Conservation (phyloP, 2,329 filamentous ascomycete species). For the Aspergillus udagawae region DNA sequence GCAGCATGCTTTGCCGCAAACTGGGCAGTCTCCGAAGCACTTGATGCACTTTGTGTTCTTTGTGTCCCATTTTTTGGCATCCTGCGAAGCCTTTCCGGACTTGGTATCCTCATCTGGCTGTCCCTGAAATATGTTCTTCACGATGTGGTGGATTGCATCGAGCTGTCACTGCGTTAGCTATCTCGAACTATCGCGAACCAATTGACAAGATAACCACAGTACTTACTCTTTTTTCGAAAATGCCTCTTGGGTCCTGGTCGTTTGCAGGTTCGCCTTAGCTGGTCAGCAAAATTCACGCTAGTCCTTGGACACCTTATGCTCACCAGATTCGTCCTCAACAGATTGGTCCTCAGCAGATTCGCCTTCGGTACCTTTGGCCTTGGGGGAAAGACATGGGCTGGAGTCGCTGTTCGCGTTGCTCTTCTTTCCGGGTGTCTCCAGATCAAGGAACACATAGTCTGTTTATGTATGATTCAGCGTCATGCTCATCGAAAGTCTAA, state of each 20-base stretch:
- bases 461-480: neutral
- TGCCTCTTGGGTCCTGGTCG: neutral
- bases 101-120: neutral
- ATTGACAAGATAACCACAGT: neutral
- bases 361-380: neutral
- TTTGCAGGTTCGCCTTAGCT: neutral
- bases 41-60: constrained; percentile 30
- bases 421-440: neutral
- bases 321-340: neutral
- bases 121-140: constrained; percentile 9
- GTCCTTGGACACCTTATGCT: neutral
- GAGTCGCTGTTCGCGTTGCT: neutral
- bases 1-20: constrained; percentile 31
- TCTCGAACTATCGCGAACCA: neutral
- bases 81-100: constrained; percentile 4
- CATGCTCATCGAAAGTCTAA: neutral
- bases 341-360: neutral
- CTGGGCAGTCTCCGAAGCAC: constrained; percentile 24
- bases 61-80: constrained; percentile 24
- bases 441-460: neutral
- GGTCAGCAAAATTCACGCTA: neutral
- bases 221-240: neutral
- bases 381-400: neutral
- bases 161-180: neutral
- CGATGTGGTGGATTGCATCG: constrained; percentile 11